A percentile compares a stretch with the other conserved stretches of the same genome.
phyloP scores from a whole-genome alignment of 2,329 filamentous ascomycete species.

The Xylaria sp. region DNA sequence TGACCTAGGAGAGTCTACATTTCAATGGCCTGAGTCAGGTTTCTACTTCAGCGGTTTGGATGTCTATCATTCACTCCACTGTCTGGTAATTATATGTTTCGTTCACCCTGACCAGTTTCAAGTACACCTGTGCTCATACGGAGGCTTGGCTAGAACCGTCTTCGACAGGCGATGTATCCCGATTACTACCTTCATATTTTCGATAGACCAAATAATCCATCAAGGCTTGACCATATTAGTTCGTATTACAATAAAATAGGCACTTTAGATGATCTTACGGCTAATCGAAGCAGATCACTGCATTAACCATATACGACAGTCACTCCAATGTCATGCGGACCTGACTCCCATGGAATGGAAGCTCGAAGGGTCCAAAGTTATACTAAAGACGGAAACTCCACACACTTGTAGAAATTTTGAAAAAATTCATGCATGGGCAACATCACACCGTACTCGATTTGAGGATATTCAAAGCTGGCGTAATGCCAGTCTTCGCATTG shows the following conservation, averaged over 20 bases:
- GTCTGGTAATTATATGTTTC: constrained; percentile 9
- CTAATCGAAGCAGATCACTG: constrained; percentile 12
- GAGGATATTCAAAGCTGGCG: not conserved
- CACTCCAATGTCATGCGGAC: constrained; percentile 21
- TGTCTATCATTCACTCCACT: constrained; percentile 21
- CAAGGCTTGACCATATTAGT: constrained; percentile 17
- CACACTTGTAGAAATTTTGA: constrained; percentile 22
- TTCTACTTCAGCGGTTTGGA: constrained; percentile 20
- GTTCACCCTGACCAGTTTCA: not conserved
- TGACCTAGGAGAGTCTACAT: constrained; percentile 4
- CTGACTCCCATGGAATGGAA: constrained; percentile 22
- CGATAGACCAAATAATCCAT: constrained; percentile 3
- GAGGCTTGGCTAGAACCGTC: constrained; percentile 5
- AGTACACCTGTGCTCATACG: not conserved
- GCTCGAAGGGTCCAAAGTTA: constrained; percentile 5
- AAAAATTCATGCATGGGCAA: constrained; percentile 19
- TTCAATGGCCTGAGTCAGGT: constrained; percentile 18
- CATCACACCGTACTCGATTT: not conserved
- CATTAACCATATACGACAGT: constrained; percentile 20
- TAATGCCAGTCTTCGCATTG: constrained; percentile 9
- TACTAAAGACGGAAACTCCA: constrained; percentile 9
- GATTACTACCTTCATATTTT: constrained; percentile 15
- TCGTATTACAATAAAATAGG: not conserved
- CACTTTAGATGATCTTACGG: not conserved
- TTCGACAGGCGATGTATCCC: constrained; percentile 20